Conservation (phyloP, 2,329 filamentous ascomycete genomes). For the Scorias spongiosa region DNA sequence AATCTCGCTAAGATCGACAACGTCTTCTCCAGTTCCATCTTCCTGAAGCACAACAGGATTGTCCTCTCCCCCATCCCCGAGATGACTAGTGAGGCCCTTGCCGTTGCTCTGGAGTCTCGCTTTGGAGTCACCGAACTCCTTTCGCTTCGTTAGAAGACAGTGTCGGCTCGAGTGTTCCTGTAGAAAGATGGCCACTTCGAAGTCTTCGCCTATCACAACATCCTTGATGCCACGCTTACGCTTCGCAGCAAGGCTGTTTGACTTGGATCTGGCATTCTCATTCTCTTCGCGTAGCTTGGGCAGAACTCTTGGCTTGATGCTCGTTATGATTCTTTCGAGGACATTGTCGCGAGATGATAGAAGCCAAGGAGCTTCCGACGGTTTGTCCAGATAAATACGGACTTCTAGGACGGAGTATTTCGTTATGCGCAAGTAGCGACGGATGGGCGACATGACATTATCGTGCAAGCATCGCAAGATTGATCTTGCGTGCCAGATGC, state of each 20-base stretch:
- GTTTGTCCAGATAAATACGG: constrained; percentile 89
- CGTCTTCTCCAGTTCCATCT: constrained; percentile 40
- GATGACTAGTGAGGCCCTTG: constrained; percentile 32
- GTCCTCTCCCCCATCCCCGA: constrained; percentile 25
- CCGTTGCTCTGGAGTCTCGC: constrained; percentile 29
- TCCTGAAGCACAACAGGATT: constrained; percentile 28
- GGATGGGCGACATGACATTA: constrained; percentile 61
- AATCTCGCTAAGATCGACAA: constrained; percentile 38
- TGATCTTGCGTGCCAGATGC: too few species aligned
- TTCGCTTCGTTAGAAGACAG: constrained; percentile 72
- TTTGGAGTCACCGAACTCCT: constrained; percentile 42
- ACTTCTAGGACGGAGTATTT: constrained; percentile 93
- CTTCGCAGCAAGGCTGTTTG: constrained; percentile 42
- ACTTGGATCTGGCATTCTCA: constrained; percentile 41
- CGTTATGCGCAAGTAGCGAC: constrained; percentile 79
- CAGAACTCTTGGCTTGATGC: constrained; percentile 69
- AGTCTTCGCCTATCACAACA: constrained; percentile 73
- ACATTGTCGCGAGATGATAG: constrained; percentile 61
- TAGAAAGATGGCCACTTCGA: constrained; percentile 87
- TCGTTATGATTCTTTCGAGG: constrained; percentile 68
- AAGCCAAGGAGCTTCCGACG: constrained; percentile 70
- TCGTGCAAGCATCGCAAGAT: too few species aligned
- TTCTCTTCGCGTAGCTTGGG: constrained; percentile 85
- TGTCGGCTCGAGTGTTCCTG: constrained; percentile 76
- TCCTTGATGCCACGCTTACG: constrained; percentile 71